Evolutionary conservation across 1,139 yeast genomes (phyloP), one percentile per base, ranked within the genome.

Genomic region (Candida sojae): DNA sequence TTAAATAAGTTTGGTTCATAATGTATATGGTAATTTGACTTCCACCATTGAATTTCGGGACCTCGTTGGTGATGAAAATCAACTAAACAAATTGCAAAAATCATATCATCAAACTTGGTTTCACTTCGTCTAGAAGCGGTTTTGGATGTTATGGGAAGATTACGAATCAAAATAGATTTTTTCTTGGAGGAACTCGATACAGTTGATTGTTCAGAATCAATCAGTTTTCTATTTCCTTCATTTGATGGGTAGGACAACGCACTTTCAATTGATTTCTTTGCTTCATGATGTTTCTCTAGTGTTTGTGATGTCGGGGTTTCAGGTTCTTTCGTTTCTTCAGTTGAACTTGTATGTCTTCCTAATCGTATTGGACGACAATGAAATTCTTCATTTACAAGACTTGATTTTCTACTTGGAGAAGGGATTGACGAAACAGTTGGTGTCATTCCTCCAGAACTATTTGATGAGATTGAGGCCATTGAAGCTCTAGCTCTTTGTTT

Each of bases 21-120:
- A 6, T 63, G 63, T 1, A 67, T 64, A 40, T 68, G 68, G 46
- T 83, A 82, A 49, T 85, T 81, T 17, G 96, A 91, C 44, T 83
- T 77, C 91, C 97, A 89, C 71, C 89, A 90, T 65, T 92, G 97
- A 17, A 93, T 84, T 62, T 93, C 98, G 0, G 99, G 99, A 0
- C 99, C 99, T 49, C 96, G 70, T 25, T 87, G 79, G 61, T 93
- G 99, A 63, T 93, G 97, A 73, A 93, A 93, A 56, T 95, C 96
- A 21, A 92, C 96, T 17, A 93, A 80, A 56, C 96, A 86, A 12
- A 92, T 82, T 5, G 96, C 97, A 65, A 89, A 86, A 5, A 91
- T 79, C 59, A 80, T 67, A 52, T 74, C 78, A 47, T 61, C 61
- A 7, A 62, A 53, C 32, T 44, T 43, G 7, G 46, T 47, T 42